Conservation (phyloP, 805 yeast species). For the Wickerhamomyces ciferrii region DNA sequence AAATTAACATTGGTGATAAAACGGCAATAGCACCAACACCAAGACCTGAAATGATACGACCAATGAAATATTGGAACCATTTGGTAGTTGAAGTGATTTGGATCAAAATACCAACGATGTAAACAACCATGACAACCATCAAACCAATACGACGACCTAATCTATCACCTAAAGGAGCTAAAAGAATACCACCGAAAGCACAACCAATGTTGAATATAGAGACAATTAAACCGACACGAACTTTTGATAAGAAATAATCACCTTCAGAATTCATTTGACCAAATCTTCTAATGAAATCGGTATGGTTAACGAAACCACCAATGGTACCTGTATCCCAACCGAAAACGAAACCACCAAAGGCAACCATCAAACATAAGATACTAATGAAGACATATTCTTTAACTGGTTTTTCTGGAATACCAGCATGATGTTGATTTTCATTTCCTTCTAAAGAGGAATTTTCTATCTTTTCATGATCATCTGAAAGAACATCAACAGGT, state of each 20-base stretch:
- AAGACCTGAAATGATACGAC: slow-evolving; percentile 65
- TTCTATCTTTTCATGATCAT: neutral
- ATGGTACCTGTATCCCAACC: slow-evolving; percentile 84
- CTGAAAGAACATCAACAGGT: neutral
- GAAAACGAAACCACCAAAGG: slow-evolving; percentile 73
- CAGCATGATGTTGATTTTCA: neutral
- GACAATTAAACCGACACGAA: slow-evolving; percentile 50
- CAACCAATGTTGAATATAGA: slow-evolving; percentile 63
- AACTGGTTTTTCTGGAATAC: slow-evolving; percentile 27
- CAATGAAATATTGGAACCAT: slow-evolving; percentile 71
- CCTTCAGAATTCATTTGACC: slow-evolving; percentile 42
- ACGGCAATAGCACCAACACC: slow-evolving; percentile 79
- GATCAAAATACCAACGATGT: slow-evolving; percentile 61
- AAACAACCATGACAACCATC: slow-evolving; percentile 55
- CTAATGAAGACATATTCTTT: slow-evolving; percentile 25
- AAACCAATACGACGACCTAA: slow-evolving; percentile 64
- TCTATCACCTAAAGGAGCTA: slow-evolving; percentile 55
- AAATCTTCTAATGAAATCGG: slow-evolving; percentile 52
- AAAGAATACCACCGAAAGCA: slow-evolving; percentile 63
- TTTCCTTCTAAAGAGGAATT: neutral
- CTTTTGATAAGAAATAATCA: slow-evolving; percentile 40
- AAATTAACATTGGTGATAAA: slow-evolving; percentile 66
- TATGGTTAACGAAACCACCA: slow-evolving; percentile 59
- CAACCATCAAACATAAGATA: slow-evolving; percentile 37
- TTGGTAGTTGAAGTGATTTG: slow-evolving; percentile 49